Percentiles rank a stretch among this genome's conserved stretches.
Evolutionary conservation across 148 eudicot species (phyloP).

Genomic region (Polygonum aviculare): DNA sequence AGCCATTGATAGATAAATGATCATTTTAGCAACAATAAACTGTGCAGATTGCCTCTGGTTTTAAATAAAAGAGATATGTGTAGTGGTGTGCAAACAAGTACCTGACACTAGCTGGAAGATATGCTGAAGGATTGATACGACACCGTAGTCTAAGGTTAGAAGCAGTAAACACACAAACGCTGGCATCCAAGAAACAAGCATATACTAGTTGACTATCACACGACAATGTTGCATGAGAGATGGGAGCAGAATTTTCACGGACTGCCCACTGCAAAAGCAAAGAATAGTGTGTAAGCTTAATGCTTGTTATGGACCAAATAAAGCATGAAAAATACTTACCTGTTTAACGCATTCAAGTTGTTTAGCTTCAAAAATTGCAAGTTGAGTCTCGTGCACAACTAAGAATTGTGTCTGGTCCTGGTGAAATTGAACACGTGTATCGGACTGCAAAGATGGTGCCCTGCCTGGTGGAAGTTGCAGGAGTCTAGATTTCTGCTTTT

Average conservation of each 20-base stretch:
- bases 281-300: background rate
- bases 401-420: conserved; percentile 81
- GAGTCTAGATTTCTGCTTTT: conserved; percentile 54
- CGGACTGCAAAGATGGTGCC: conserved; percentile 50
- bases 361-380: conserved; percentile 77
- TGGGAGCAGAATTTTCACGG: conserved; percentile 63
- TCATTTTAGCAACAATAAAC: background rate
- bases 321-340: conserved; percentile 26
- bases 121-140: conserved; percentile 70
- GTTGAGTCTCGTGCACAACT: conserved; percentile 85
- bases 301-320: background rate
- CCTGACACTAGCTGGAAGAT: conserved; percentile 61
- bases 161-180: conserved; percentile 64
- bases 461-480: conserved; percentile 71
- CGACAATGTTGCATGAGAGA: conserved; percentile 86
- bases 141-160: conserved; percentile 61
- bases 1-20: background rate
- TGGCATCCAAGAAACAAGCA: conserved; percentile 82
- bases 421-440: conserved; percentile 81
- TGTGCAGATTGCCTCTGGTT: background rate
- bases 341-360: conserved; percentile 72
- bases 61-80: background rate
- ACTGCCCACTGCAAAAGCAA: conserved; percentile 55
- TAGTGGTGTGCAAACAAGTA: conserved; percentile 13
- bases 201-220: conserved; percentile 79